phyloP scores from a whole-genome alignment of 805 yeast species.

The Saccharomycopsis sp. region DNA sequence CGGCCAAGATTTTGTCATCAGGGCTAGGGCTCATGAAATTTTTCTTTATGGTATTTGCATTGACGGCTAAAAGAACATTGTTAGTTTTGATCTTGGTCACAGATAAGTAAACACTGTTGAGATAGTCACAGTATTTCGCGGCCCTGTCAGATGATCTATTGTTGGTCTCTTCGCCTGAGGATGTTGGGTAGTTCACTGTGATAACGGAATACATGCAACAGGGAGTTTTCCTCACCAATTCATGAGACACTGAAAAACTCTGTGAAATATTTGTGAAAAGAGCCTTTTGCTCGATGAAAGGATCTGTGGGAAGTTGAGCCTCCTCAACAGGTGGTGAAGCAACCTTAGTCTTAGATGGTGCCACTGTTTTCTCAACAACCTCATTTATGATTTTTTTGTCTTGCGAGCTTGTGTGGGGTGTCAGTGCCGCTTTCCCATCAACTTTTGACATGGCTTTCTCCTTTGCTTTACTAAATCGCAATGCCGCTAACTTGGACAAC shows the following conservation, averaged over 20 bases:
- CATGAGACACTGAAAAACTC: too few relatives aligned
- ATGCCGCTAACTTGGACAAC: conserved; percentile 14
- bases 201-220: not conserved
- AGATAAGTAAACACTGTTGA: conserved; percentile 8
- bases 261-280: too few relatives aligned
- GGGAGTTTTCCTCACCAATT: not conserved
- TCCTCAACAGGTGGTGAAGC: too few relatives aligned
- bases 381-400: too few relatives aligned
- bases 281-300: too few relatives aligned
- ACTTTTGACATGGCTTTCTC: not conserved
- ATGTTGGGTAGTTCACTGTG: not conserved
- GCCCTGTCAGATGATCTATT: too few relatives aligned
- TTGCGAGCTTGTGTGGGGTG: too few relatives aligned
- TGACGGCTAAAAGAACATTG: conserved; percentile 30
- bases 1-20: conserved; percentile 58
- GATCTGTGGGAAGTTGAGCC: too few relatives aligned
- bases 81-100: conserved; percentile 30
- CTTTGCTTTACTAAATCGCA: conserved; percentile 1
- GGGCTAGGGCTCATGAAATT: conserved; percentile 72
- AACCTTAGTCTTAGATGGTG: too few relatives aligned
- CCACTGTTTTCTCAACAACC: too few relatives aligned
- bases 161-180: too few relatives aligned
- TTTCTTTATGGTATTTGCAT: conserved; percentile 33
- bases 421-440: not conserved
- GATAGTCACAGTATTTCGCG: conserved; percentile 1